Conservation (phyloP, 129 eudicot species). For the Pseudognaphalium luteoalbum region DNA sequence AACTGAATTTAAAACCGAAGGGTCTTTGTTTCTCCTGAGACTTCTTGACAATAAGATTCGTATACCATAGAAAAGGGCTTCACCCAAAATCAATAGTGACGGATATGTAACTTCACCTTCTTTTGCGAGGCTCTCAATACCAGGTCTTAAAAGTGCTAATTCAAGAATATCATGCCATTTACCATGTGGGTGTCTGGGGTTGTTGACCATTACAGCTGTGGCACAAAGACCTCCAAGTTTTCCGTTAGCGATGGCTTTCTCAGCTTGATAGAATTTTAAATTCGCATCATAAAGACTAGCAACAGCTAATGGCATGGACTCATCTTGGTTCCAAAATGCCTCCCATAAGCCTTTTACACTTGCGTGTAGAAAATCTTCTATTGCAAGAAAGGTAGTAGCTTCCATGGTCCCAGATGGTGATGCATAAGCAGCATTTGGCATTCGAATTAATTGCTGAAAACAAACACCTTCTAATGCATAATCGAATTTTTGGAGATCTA, state of each 20-base stretch:
- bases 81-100: slow-evolving; percentile 53
- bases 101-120: slow-evolving; percentile 51
- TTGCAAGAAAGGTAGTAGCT: slow-evolving; percentile 70
- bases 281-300: slow-evolving; percentile 60
- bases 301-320: slow-evolving; percentile 58
- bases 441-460: slow-evolving; percentile 90
- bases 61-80: slow-evolving; percentile 75
- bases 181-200: slow-evolving; percentile 93
- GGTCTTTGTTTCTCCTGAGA: slow-evolving; percentile 56
- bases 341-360: slow-evolving; percentile 92
- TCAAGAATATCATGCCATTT: slow-evolving; percentile 92
- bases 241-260: slow-evolving; percentile 70
- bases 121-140: slow-evolving; percentile 44
- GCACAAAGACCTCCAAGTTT: slow-evolving; percentile 83
- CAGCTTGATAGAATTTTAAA: slow-evolving; percentile 86
- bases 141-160: slow-evolving; percentile 70
- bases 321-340: slow-evolving; percentile 87
- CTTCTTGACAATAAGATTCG: slow-evolving; percentile 80
- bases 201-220: slow-evolving; percentile 77
- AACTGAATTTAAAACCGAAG: slow-evolving; percentile 59
- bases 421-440: slow-evolving; percentile 80
- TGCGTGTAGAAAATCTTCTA: slow-evolving; percentile 90
- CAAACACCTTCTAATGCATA: slow-evolving; percentile 92
- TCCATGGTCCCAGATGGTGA: slow-evolving; percentile 72
- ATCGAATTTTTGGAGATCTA: slow-evolving; percentile 92